These are phyloP conservation scores for Rhododendron molle DNA, from an alignment of 148 eudicot species.

Conservation along the genomic window DNA sequence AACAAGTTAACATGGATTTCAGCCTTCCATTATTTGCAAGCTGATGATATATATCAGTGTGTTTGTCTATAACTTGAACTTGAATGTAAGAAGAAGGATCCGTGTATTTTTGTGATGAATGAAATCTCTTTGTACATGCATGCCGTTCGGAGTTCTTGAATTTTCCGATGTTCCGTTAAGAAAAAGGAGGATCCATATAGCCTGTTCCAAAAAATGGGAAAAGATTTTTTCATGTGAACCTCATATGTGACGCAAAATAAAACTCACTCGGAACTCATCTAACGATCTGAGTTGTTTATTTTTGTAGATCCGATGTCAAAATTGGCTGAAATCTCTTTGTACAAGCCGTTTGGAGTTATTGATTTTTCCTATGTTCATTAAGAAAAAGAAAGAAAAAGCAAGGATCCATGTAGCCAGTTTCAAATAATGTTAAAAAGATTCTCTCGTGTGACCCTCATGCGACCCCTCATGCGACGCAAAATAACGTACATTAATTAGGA, in stretches of 20 bases:
- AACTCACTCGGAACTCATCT: no score
- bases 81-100: neutral
- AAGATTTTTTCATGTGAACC: neutral
- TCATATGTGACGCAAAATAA: neutral
- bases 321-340: neutral
- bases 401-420: neutral
- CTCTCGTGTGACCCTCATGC: neutral
- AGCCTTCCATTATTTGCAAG: neutral
- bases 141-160: neutral
- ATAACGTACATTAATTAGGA: no score
- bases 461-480: neutral
- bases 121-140: neutral
- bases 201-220: neutral
- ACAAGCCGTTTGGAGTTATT: no score
- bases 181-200: neutral
- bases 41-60: neutral
- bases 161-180: neutral
- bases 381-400: neutral
- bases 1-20: neutral
- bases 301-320: neutral
- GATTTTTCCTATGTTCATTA: neutral
- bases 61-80: neutral
- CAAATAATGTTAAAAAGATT: neutral
- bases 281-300: neutral
- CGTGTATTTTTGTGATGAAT: neutral